Evolutionary conservation across 306 rosid genomes (phyloP).

Genomic region (cucumber (Cucumis sativus)): DNA sequence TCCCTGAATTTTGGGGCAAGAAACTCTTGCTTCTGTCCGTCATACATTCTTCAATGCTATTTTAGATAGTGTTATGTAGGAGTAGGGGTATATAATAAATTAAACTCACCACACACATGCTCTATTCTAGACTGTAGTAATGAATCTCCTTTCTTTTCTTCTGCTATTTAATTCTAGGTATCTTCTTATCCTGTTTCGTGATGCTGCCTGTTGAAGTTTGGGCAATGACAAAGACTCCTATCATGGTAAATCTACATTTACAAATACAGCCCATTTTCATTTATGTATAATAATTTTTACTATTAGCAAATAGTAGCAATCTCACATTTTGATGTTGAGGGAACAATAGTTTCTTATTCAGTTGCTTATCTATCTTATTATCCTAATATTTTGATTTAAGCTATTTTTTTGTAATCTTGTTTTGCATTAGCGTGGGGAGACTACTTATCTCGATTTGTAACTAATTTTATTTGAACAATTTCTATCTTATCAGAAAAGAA

Average conservation of each 20-base stretch:
- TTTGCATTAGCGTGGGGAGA: neutral
- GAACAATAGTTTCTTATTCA: neutral
- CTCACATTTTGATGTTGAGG: neutral
- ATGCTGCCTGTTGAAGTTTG: constrained; percentile 99
- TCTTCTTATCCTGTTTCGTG: constrained; percentile 90
- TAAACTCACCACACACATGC: neutral
- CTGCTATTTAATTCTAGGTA: constrained; percentile 46
- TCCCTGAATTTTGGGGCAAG: neutral
- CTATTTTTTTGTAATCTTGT: neutral
- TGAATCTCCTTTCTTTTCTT: neutral
- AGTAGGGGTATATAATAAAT: neutral
- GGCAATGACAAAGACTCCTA: constrained; percentile 97
- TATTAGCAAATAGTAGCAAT: neutral
- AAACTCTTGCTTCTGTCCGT: neutral
- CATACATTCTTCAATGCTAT: neutral
- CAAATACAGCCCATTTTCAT: constrained; percentile 3
- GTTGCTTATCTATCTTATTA: neutral
- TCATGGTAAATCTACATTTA: constrained; percentile 52
- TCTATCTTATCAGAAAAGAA: neutral
- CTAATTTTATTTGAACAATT: neutral
- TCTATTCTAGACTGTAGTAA: neutral
- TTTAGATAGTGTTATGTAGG: neutral
- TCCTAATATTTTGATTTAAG: neutral
- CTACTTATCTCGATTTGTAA: neutral
- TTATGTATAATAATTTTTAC: constrained; percentile 11